These are phyloP conservation scores for Dioszegia crocea DNA, from an alignment of 768 basidiomycete genomes.

Conservation along the genomic window DNA sequence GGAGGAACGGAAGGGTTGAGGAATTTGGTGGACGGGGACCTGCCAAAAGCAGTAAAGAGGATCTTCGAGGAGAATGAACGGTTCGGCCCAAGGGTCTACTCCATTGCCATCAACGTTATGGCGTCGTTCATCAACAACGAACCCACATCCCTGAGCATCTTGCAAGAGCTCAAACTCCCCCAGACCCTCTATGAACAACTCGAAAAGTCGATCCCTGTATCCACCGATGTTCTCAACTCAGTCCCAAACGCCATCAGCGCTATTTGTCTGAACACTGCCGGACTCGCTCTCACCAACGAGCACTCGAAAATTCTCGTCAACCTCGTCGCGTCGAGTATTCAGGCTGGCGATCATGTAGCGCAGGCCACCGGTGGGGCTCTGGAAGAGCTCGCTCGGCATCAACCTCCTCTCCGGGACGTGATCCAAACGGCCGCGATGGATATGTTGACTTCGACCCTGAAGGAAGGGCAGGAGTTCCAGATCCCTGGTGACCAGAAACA, in stretches of 20 bases:
- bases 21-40: conserved; percentile 83
- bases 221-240: conserved; percentile 75
- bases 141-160: conserved; percentile 83
- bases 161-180: conserved; percentile 87
- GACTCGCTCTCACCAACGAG: conserved; percentile 71
- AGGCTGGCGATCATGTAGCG: conserved; percentile 83
- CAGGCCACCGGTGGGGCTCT: conserved; percentile 74
- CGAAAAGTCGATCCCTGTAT: conserved; percentile 76
- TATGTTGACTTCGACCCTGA: neutral
- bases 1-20: conserved; percentile 85
- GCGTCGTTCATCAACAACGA: conserved; percentile 98
- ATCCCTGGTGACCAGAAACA: conserved; percentile 7
- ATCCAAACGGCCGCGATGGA: conserved; percentile 74
- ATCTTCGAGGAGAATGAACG: conserved; percentile 75
- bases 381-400: conserved; percentile 94
- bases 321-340: conserved; percentile 73
- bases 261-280: conserved; percentile 85
- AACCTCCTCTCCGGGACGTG: conserved; percentile 74
- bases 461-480: conserved; percentile 8
- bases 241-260: conserved; percentile 95
- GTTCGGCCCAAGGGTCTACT: conserved; percentile 82
- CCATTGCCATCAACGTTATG: conserved; percentile 89
- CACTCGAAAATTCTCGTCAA: conserved; percentile 77
- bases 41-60: conserved; percentile 78
- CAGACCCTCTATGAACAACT: conserved; percentile 82